Percentiles rank a stretch among this genome's conserved stretches.
Conservation (phyloP, 2,329 filamentous ascomycete species). For the Colletotrichum sp. region DNA sequence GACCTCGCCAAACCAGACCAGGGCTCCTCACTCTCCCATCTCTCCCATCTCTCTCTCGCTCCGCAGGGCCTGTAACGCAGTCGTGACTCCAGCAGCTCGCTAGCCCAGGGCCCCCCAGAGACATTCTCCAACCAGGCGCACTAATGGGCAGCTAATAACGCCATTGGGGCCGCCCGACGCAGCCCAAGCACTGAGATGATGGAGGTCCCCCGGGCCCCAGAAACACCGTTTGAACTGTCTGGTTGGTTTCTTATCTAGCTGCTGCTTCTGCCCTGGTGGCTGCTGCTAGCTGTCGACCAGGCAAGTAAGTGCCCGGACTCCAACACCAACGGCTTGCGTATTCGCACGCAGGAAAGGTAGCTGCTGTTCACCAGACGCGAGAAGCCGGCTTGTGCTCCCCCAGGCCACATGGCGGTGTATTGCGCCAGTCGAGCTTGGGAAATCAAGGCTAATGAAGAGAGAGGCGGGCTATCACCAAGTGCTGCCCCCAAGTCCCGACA, state of each 20-base stretch:
- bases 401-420: neutral
- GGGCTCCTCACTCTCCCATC: neutral
- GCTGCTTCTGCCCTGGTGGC: neutral
- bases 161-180: conserved; percentile 2
- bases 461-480: neutral
- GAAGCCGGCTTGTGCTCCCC: neutral
- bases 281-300: neutral
- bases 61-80: conserved; percentile 14
- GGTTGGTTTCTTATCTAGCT: neutral
- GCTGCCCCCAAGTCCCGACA: neutral
- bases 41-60: neutral
- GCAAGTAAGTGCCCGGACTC: neutral
- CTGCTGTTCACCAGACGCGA: neutral
- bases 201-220: neutral
- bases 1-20: too few relatives aligned
- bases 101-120: conserved; percentile 3
- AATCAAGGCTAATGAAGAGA: neutral
- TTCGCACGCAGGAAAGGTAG: neutral
- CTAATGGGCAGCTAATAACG: conserved; percentile 2
- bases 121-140: neutral
- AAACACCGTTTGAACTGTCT: conserved; percentile 11
- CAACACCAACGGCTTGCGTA: neutral
- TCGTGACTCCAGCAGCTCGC: neutral
- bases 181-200: neutral
- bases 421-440: neutral